These are phyloP conservation scores for Suhomyces anneliseae DNA, from an alignment of 1,139 yeast species.

Conservation along the genomic window DNA sequence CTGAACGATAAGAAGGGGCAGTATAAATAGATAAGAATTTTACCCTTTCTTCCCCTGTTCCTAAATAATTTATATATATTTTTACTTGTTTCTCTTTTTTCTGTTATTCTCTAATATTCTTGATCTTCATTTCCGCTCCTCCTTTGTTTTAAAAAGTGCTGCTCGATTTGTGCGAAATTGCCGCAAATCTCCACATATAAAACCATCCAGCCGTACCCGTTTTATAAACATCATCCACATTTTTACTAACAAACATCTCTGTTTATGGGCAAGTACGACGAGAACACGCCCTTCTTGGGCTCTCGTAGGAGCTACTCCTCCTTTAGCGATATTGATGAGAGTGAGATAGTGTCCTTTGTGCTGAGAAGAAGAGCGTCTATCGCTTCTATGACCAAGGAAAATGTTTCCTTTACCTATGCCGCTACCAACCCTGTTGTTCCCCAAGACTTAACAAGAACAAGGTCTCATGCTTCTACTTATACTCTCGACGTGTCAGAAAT, in stretches of 20 bases:
- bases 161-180: not conserved
- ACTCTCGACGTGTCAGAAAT: slow-evolving; percentile 24
- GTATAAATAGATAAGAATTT: not conserved
- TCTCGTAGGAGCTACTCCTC: slow-evolving; percentile 9
- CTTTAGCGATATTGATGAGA: slow-evolving; percentile 22
- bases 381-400: slow-evolving; percentile 23
- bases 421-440: slow-evolving; percentile 15
- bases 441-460: slow-evolving; percentile 16
- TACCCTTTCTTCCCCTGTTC: not conserved
- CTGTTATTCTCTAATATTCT: not conserved
- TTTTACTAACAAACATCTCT: not conserved
- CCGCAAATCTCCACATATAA: not conserved
- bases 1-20: not conserved
- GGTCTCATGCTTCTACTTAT: slow-evolving; percentile 14
- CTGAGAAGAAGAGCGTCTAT: slow-evolving; percentile 43
- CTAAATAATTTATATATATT: not conserved
- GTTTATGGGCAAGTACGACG: not conserved
- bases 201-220: not conserved
- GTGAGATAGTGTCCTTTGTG: slow-evolving; percentile 40
- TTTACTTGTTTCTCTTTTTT: not conserved
- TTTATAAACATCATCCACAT: not conserved
- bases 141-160: too few species aligned
- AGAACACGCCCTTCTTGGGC: slow-evolving; percentile 12
- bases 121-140: not conserved
- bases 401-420: slow-evolving; percentile 14